Evolutionary conservation across 208 protist species (phyloP).

Genomic region (Leishmania mexicana): DNA sequence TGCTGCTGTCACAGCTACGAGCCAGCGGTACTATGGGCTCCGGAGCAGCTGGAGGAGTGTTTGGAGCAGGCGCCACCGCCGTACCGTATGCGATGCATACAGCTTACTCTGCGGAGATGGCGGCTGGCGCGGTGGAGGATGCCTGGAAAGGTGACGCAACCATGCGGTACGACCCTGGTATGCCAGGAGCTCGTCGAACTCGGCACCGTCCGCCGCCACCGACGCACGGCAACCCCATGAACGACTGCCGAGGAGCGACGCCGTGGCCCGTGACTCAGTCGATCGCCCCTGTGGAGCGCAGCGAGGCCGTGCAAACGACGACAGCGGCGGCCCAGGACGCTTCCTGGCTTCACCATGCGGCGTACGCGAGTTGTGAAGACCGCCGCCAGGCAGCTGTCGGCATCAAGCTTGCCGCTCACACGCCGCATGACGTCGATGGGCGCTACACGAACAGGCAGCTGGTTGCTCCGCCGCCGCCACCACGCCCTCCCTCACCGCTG

Average conservation of each 20-base stretch:
- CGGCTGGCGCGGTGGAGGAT: neutral
- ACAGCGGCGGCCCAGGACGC: neutral
- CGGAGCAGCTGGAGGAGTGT: neutral
- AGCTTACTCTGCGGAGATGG: neutral
- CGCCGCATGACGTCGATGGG: neutral
- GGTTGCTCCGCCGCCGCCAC: neutral
- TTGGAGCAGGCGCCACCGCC: neutral
- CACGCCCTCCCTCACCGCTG: neutral
- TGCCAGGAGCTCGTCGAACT: neutral
- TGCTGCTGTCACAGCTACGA: neutral
- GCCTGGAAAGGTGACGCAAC: neutral
- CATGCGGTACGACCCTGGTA: neutral
- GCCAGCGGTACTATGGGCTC: neutral
- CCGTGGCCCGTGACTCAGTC: neutral
- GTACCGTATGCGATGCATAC: neutral
- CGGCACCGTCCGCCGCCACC: neutral
- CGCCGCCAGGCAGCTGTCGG: neutral
- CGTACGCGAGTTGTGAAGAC: neutral
- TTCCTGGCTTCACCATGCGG: neutral
- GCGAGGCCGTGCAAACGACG: neutral
- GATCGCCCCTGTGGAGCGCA: neutral
- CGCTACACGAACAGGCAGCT: neutral
- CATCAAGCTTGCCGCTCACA: neutral
- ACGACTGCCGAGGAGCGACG: neutral
- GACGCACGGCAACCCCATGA: neutral